Evolutionary conservation across 768 basidiomycete species (phyloP).

Genomic region (Russula olivacea): DNA sequence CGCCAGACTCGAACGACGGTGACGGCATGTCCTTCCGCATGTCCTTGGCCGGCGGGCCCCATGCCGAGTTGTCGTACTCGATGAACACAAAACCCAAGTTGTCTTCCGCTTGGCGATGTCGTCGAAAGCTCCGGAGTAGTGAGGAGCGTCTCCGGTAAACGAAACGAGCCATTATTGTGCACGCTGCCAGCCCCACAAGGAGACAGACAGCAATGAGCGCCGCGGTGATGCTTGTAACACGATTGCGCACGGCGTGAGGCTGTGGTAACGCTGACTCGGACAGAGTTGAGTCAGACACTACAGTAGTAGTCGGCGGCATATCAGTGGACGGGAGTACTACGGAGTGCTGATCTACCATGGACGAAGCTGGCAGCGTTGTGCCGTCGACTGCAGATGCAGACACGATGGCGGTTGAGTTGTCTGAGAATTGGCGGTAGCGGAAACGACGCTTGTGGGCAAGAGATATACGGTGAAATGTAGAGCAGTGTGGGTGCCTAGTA

Average conservation of each 20-base stretch:
- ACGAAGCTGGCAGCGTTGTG: not conserved
- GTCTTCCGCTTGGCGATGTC: conserved; percentile 1
- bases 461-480: conserved; percentile 1
- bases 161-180: not conserved
- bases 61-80: conserved; percentile 17
- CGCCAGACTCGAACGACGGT: conserved; percentile 1
- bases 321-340: not conserved
- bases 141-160: not conserved
- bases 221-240: not conserved
- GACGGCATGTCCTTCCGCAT: conserved; percentile 1
- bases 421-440: conserved; percentile 7
- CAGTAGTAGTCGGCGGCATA: not conserved
- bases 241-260: conserved; percentile 1
- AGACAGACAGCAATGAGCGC: conserved; percentile 13
- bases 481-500: not conserved
- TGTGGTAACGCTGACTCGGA: not conserved
- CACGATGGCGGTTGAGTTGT: not conserved
- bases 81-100: conserved; percentile 18
- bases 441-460: conserved; percentile 11
- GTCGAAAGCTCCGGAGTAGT: not conserved
- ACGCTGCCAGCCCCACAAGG: conserved; percentile 7
- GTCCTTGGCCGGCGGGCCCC: conserved; percentile 1
- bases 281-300: not conserved
- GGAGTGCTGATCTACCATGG: not conserved
- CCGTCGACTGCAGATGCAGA: not conserved